Percentiles rank a stretch among this genome's conserved stretches.
phyloP scores from a whole-genome alignment of 805 yeast genomes.

The Grigorovia humatica region DNA sequence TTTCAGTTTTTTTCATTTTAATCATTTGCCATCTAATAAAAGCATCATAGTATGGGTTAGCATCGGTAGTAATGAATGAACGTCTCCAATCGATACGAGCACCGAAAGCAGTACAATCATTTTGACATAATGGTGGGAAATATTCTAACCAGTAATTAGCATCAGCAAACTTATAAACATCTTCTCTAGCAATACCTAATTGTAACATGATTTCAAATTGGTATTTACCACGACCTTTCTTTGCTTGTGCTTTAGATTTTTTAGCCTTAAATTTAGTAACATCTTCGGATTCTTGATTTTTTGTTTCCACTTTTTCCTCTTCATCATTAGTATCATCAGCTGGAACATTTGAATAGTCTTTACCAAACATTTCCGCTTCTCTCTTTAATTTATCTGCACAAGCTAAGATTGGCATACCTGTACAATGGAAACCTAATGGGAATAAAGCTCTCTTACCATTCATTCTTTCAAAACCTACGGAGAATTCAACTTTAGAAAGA shows the following conservation, averaged over 20 bases:
- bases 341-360: conserved; percentile 61
- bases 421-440: conserved; percentile 98
- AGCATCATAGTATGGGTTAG: conserved; percentile 88
- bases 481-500: conserved; percentile 84
- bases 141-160: conserved; percentile 81
- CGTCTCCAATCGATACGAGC: conserved; percentile 98
- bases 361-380: conserved; percentile 86
- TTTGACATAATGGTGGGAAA: conserved; percentile 85
- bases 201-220: conserved; percentile 96
- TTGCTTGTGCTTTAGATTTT: conserved; percentile 89
- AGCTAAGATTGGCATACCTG: conserved; percentile 97
- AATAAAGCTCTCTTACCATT: conserved; percentile 83
- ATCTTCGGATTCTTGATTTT: conserved; percentile 49
- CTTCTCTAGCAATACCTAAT: conserved; percentile 76
- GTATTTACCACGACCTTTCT: conserved; percentile 86
- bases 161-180: conserved; percentile 81
- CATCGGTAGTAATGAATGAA: conserved; percentile 88
- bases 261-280: conserved; percentile 85
- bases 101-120: conserved; percentile 73
- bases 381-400: conserved; percentile 91
- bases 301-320: conserved; percentile 23
- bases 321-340: conserved; percentile 46
- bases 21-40: conserved; percentile 96
- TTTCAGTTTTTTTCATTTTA: conserved; percentile 71
- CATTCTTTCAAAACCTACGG: conserved; percentile 91